Evolutionary conservation across 2,329 filamentous ascomycete species (phyloP).

Genomic region (Exophiala sp.): DNA sequence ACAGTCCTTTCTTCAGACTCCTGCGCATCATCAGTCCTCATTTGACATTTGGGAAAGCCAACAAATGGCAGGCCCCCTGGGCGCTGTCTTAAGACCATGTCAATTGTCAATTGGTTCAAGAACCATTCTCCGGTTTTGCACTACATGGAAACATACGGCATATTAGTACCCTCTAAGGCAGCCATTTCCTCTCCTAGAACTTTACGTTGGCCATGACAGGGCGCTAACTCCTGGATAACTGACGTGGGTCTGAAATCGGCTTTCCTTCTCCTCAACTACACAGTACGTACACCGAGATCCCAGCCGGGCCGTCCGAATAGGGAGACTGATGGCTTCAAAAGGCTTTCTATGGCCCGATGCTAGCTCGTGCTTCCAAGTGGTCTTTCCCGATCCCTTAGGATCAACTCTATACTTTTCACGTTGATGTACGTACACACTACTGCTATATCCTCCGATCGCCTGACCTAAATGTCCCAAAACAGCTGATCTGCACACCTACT

Average conservation of each 20-base stretch:
- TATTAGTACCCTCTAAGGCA: no score
- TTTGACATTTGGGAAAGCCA: background rate
- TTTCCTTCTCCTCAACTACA: slow-evolving; percentile 12
- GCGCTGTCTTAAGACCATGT: background rate
- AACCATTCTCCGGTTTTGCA: no score
- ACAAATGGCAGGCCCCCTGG: background rate
- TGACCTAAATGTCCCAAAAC: background rate
- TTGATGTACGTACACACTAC: slow-evolving; percentile 6
- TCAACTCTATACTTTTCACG: slow-evolving; percentile 1
- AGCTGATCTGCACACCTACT: slow-evolving; percentile 3
- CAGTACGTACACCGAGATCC: background rate
- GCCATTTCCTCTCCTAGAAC: background rate
- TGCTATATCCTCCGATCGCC: background rate
- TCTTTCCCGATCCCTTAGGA: slow-evolving; percentile 11
- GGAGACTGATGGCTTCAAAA: slow-evolving; percentile 18
- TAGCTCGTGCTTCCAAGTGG: slow-evolving; percentile 22
- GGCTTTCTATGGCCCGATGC: slow-evolving; percentile 19
- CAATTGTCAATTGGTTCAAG: no score
- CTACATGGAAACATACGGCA: no score
- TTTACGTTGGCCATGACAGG: slow-evolving; percentile 7
- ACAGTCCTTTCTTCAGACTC: slow-evolving; percentile 7
- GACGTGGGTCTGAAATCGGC: slow-evolving; percentile 13
- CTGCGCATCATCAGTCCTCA: slow-evolving; percentile 12
- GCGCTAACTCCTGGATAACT: background rate
- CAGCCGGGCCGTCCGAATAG: slow-evolving; percentile 17